phyloP scores from a whole-genome alignment of 75 land plant genomes.

The Isoetes taiwanensis region DNA sequence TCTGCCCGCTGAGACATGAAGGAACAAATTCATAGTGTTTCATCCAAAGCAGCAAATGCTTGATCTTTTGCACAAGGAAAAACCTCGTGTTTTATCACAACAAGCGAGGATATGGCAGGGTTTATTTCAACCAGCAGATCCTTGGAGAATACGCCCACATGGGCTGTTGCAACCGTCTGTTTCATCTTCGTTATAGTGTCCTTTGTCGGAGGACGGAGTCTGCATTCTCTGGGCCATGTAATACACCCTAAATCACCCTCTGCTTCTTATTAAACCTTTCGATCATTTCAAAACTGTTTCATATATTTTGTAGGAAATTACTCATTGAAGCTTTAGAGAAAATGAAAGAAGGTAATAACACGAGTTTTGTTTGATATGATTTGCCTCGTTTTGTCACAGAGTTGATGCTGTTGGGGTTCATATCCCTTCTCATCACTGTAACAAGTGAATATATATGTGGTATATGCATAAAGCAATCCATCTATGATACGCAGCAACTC shows the following conservation, averaged over 20 bases:
- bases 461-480: background rate
- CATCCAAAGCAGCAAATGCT: too few relatives aligned
- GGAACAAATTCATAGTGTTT: too few relatives aligned
- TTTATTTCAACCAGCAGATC: too few relatives aligned
- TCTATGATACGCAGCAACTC: constrained; percentile 3
- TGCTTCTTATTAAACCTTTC: background rate
- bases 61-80: too few relatives aligned
- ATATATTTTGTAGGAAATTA: too few relatives aligned
- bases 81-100: too few relatives aligned
- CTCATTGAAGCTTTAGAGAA: constrained; percentile 1
- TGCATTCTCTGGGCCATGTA: constrained; percentile 50
- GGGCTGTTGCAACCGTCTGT: constrained; percentile 57
- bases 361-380: background rate
- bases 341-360: constrained; percentile 4
- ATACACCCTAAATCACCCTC: background rate
- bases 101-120: too few relatives aligned
- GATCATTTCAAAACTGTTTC: too few relatives aligned
- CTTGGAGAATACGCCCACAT: constrained; percentile 65
- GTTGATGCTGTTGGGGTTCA: constrained; percentile 1
- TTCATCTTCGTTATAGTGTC: constrained; percentile 51
- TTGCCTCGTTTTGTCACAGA: background rate
- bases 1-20: too few relatives aligned
- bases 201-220: constrained; percentile 42
- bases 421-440: background rate
- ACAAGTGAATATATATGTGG: background rate